phyloP scores from a whole-genome alignment of 2,329 filamentous ascomycete genomes.

The Coniella vitis region DNA sequence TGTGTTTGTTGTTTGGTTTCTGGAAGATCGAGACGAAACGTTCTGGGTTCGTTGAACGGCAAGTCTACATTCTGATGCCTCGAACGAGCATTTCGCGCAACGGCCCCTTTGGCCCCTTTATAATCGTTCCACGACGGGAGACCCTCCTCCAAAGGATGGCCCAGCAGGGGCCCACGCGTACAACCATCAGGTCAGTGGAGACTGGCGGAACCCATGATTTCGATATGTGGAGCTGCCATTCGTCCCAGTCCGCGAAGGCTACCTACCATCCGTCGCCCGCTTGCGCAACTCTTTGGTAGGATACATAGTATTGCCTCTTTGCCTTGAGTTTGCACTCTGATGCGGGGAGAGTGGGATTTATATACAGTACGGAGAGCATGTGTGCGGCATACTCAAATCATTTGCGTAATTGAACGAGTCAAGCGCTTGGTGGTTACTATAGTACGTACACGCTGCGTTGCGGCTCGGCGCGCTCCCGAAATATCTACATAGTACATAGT shows the following conservation, averaged over 20 bases:
- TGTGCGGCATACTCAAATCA: no score
- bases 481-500: no score
- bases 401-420: no score
- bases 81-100: background rate
- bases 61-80: background rate
- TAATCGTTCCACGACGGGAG: background rate
- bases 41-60: no score
- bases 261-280: background rate
- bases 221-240: slow-evolving; percentile 1
- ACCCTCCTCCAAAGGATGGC: background rate
- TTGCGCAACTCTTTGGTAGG: background rate
- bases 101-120: background rate
- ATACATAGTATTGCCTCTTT: no score
- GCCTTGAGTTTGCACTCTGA: no score
- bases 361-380: no score
- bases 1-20: background rate
- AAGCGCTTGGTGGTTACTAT: no score
- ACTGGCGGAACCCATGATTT: slow-evolving; percentile 6
- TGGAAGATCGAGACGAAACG: no score
- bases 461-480: no score
- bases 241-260: background rate
- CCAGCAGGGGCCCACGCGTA: slow-evolving; percentile 4
- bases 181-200: slow-evolving; percentile 1
- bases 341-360: no score
- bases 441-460: no score